Evolutionary conservation across 305 asterid species (phyloP).

Genomic region (Fraxinus nigra): DNA sequence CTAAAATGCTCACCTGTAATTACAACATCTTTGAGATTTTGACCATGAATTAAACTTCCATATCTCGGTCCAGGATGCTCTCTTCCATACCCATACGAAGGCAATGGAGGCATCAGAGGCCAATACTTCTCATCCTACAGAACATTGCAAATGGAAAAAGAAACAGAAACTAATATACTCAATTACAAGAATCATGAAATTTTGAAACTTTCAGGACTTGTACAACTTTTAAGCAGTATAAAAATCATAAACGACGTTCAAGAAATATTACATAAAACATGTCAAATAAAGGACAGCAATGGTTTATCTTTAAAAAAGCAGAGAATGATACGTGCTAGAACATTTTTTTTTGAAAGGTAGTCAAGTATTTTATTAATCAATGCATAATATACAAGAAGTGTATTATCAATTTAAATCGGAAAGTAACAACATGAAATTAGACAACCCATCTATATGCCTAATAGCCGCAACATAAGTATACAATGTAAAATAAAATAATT

Average conservation of each 20-base stretch:
- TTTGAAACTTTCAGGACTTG: neutral
- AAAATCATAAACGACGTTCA: neutral
- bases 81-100: neutral
- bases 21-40: neutral
- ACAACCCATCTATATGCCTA: no score
- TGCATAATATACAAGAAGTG: no score
- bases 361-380: no score
- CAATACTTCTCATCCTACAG: slow-evolving; percentile 46
- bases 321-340: neutral
- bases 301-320: neutral
- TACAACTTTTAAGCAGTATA: neutral
- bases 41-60: neutral
- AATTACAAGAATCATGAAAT: neutral
- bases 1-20: slow-evolving; percentile 15
- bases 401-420: no score
- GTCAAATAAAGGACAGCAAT: slow-evolving; percentile 1
- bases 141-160: slow-evolving; percentile 21
- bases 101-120: neutral
- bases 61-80: neutral
- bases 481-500: no score
- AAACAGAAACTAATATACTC: neutral
- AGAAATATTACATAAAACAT: neutral
- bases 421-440: no score
- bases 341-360: no score
- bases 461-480: no score